phyloP scores from a whole-genome alignment of 768 basidiomycete genomes.

The Cyclocybe cylindracea region DNA sequence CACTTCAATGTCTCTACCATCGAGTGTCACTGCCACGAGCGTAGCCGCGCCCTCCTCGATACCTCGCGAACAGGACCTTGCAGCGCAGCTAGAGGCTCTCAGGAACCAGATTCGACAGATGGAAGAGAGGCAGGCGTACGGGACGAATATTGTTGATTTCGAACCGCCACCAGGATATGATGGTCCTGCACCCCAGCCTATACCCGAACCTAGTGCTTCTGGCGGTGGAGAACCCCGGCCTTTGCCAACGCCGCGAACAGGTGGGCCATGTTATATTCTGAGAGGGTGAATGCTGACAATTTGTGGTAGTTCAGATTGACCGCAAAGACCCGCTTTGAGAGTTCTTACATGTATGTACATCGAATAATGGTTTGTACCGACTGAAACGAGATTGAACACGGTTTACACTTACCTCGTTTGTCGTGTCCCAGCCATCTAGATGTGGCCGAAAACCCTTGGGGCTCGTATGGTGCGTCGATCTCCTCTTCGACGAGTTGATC shows the following conservation, averaged over 20 bases:
- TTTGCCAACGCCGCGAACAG: too few species aligned
- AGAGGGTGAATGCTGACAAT: too few species aligned
- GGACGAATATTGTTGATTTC: not conserved
- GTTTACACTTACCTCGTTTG: too few species aligned
- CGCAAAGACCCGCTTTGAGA: too few species aligned
- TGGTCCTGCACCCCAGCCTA: not conserved
- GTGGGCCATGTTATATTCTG: too few species aligned
- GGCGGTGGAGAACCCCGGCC: too few species aligned
- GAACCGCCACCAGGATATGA: conserved; percentile 1
- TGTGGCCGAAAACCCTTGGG: conserved; percentile 48
- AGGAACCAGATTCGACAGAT: not conserved
- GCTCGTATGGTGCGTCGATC: conserved; percentile 52
- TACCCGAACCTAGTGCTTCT: too few species aligned
- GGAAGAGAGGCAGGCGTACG: not conserved
- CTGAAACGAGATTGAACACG: too few species aligned
- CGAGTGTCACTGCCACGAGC: not conserved
- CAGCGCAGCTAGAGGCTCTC: not conserved
- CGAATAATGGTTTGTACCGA: not conserved
- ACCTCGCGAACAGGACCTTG: not conserved
- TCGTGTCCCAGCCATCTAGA: conserved; percentile 10
- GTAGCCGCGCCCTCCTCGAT: not conserved
- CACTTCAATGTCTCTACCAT: not conserved
- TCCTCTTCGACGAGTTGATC: conserved; percentile 56
- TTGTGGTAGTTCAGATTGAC: too few species aligned
- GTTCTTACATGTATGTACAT: too few species aligned